Conservation (phyloP, 345 rosid species). For the Dipteronia sinensis region DNA sequence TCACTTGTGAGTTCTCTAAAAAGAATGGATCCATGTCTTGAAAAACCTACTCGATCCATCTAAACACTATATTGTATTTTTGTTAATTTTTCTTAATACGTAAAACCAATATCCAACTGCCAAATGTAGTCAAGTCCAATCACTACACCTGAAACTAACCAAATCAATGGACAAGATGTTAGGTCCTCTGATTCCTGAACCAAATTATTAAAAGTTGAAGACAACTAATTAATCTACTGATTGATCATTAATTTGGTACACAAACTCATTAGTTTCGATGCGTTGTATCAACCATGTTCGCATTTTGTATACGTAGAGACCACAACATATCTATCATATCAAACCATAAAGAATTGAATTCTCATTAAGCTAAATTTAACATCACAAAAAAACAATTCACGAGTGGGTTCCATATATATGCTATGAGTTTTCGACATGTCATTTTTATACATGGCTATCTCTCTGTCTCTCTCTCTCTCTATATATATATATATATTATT, state of each 20-base stretch:
- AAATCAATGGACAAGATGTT: neutral
- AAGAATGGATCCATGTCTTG: too few relatives aligned
- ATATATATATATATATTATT: too few relatives aligned
- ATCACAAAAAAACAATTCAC: too few relatives aligned
- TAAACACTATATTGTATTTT: too few relatives aligned
- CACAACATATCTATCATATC: neutral
- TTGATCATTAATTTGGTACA: neutral
- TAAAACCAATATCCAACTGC: too few relatives aligned
- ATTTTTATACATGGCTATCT: neutral
- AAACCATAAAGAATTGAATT: neutral
- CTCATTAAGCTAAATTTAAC: neutral
- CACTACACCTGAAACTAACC: neutral
- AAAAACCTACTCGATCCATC: too few relatives aligned
- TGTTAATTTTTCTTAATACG: too few relatives aligned
- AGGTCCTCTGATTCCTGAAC: neutral
- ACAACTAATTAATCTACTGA: neutral
- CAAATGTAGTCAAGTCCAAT: neutral
- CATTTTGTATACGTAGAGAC: neutral
- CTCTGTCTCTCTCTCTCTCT: too few relatives aligned
- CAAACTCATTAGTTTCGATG: neutral
- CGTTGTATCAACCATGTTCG: neutral
- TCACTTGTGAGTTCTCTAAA: too few relatives aligned
- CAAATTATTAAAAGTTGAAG: neutral
- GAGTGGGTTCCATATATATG: conserved; percentile 1
- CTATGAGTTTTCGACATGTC: neutral